phyloP scores from a whole-genome alignment of 306 rosid genomes.

The Chamaecrista fasciculata region DNA sequence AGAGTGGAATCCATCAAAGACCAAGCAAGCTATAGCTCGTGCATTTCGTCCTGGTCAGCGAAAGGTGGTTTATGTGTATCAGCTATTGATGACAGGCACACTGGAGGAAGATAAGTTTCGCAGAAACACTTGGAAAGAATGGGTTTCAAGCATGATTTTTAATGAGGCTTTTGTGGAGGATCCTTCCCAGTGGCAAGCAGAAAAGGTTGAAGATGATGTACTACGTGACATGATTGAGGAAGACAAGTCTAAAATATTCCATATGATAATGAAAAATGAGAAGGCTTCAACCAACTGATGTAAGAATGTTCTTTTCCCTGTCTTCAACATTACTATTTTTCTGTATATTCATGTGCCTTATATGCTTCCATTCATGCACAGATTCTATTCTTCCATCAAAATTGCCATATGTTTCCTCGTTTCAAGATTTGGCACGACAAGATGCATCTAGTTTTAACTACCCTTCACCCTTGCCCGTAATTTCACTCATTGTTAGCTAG shows the following conservation, averaged over 20 bases:
- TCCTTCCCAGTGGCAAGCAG: slow-evolving; percentile 83
- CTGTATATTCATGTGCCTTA: neutral
- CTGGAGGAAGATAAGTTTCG: slow-evolving; percentile 78
- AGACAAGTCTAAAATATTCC: slow-evolving; percentile 72
- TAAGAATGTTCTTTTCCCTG: slow-evolving; percentile 32
- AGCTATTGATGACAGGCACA: slow-evolving; percentile 74
- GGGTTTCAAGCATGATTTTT: slow-evolving; percentile 96
- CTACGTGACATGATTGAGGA: slow-evolving; percentile 84
- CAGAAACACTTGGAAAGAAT: slow-evolving; percentile 90
- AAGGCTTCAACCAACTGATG: slow-evolving; percentile 73
- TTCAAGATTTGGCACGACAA: neutral
- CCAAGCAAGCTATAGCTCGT: slow-evolving; percentile 91
- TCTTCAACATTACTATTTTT: neutral
- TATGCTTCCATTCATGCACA: slow-evolving; percentile 2
- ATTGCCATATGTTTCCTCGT: neutral
- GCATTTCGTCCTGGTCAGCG: slow-evolving; percentile 96
- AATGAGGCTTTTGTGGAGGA: slow-evolving; percentile 93
- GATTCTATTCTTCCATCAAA: neutral
- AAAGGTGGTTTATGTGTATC: slow-evolving; percentile 85
- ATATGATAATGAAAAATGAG: slow-evolving; percentile 92
- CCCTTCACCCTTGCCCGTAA: too few relatives aligned
- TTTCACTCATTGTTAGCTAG: neutral
- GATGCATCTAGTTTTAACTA: neutral
- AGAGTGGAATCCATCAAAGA: slow-evolving; percentile 94
- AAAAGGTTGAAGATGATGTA: slow-evolving; percentile 88